Percentiles rank a stretch among this genome's conserved stretches.
These are phyloP conservation scores for Didymella glomerata DNA, from an alignment of 2,329 filamentous ascomycete genomes.

Conservation along the genomic window DNA sequence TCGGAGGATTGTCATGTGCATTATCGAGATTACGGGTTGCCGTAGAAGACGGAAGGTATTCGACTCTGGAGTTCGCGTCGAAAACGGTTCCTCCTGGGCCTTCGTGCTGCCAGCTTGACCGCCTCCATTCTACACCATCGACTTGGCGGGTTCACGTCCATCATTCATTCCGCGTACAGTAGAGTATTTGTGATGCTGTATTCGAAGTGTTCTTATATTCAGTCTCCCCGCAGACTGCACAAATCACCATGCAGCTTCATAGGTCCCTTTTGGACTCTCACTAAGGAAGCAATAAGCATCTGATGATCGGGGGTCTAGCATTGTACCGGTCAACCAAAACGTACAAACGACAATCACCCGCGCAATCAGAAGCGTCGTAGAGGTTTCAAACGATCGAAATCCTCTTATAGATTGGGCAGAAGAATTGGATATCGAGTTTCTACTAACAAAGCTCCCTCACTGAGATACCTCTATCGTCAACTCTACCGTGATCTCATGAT, in stretches of 20 bases:
- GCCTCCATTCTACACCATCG: neutral
- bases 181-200: neutral
- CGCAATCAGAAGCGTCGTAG: neutral
- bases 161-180: neutral
- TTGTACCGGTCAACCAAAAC: neutral
- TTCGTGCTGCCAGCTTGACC: neutral
- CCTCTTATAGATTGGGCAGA: neutral
- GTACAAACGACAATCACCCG: neutral
- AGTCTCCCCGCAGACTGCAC: neutral
- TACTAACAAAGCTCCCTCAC: neutral
- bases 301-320: neutral
- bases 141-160: neutral
- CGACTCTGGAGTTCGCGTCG: neutral
- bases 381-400: neutral
- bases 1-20: neutral
- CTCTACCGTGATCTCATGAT: neutral
- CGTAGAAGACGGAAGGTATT: neutral
- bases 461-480: neutral
- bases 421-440: neutral
- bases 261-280: neutral
- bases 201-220: neutral
- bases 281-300: neutral
- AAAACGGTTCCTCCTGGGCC: too few species aligned
- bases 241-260: neutral
- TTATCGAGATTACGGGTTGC: constrained; percentile 4